These are phyloP conservation scores for Trichoderma sp. DNA, from an alignment of 2,329 filamentous ascomycete species.

Conservation along the genomic window DNA sequence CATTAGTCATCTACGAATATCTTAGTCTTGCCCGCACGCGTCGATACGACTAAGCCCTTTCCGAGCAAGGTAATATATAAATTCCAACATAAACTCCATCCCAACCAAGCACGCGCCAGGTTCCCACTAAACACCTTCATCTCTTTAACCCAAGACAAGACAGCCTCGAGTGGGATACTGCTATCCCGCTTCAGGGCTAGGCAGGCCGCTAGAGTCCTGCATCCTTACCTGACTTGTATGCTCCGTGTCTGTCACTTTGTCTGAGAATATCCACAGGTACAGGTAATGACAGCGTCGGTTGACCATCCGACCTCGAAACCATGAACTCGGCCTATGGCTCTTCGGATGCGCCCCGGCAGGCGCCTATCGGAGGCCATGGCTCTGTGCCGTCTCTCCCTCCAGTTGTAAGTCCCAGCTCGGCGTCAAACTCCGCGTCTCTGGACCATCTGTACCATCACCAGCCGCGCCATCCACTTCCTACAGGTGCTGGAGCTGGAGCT, in stretches of 20 bases:
- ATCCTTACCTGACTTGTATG: conserved; percentile 1
- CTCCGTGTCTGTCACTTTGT: conserved; percentile 9
- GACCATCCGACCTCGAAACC: conserved; percentile 9
- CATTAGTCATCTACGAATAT: background rate
- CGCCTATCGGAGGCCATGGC: conserved; percentile 31
- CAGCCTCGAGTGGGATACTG: background rate
- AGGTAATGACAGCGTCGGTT: background rate
- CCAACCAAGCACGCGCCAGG: background rate
- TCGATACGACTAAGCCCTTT: background rate
- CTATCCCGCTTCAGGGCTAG: conserved; percentile 11
- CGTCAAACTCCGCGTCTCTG: conserved; percentile 24
- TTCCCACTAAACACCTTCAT: background rate
- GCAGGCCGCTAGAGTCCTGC: background rate
- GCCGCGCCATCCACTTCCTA: conserved; percentile 27
- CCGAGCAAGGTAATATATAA: background rate
- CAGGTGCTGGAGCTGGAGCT: conserved; percentile 23
- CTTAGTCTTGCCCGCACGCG: background rate
- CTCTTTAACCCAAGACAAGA: background rate
- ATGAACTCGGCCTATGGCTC: conserved; percentile 38
- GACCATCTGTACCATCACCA: conserved; percentile 27
- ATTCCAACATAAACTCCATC: background rate
- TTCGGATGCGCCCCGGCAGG: conserved; percentile 36
- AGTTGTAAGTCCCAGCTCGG: conserved; percentile 19
- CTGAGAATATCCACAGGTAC: background rate
- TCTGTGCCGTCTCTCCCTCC: conserved; percentile 30